Percentiles rank a stretch among this genome's conserved stretches.
phyloP scores from a whole-genome alignment of 106 monocot genomes.

The Amphibolis antarctica region DNA sequence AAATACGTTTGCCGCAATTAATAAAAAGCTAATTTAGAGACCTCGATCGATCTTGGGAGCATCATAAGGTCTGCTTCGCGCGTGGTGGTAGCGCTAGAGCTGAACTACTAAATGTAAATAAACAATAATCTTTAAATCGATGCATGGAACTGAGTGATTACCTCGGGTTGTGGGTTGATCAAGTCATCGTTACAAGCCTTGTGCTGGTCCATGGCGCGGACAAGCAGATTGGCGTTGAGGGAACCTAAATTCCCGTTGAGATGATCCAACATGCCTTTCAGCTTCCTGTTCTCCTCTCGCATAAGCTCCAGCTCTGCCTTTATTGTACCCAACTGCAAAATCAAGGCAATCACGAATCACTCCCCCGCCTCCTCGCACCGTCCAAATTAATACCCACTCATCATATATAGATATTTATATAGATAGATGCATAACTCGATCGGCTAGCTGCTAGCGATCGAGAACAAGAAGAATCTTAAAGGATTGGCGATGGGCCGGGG shows the following conservation, averaged over 20 bases:
- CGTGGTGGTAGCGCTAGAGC: too few species aligned
- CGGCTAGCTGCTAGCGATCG: neutral
- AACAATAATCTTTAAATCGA: too few species aligned
- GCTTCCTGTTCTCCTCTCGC: constrained; percentile 28
- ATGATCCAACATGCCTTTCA: constrained; percentile 31
- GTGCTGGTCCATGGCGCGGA: neutral
- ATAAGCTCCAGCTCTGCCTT: constrained; percentile 21
- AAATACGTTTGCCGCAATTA: too few species aligned
- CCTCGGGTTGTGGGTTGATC: neutral
- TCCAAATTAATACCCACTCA: neutral
- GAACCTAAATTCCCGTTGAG: constrained; percentile 20
- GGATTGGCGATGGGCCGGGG: too few species aligned
- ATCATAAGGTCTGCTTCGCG: too few species aligned
- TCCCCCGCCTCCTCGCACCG: neutral
- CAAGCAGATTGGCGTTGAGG: constrained; percentile 20
- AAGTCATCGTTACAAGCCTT: neutral
- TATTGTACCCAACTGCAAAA: neutral
- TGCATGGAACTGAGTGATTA: neutral
- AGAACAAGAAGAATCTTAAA: too few species aligned
- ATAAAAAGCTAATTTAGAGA: too few species aligned
- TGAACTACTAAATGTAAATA: too few species aligned
- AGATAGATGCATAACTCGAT: too few species aligned
- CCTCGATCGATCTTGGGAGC: too few species aligned
- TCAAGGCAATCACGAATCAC: neutral
- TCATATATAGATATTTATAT: too few species aligned